Base-by-base conservation (phyloP, 2,329 filamentous ascomycete species). In the Fusarium penzigii region DNA sequence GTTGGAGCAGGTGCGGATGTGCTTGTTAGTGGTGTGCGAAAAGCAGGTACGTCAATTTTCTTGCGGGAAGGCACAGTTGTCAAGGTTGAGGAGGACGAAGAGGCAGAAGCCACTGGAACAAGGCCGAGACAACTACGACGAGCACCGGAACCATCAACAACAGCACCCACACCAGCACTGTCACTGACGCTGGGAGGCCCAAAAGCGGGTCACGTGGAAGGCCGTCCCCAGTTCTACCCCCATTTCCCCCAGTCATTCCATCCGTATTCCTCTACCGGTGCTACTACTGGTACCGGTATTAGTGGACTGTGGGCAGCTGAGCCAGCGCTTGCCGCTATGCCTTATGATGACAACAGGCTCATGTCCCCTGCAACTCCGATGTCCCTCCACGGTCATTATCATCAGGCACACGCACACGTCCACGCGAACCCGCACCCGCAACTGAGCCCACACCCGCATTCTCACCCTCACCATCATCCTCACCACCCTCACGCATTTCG, bases 291-390 rank as follows among this genome's bases (percentile, higher is more conserved):
- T 25, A 25, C 20, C 20, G 20, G 20, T 5, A 25, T 25, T 36
- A 36, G 32, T 36, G 32, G 10, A 11, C 9, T 36, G 32, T 36
- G 32, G 32, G 32, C 32, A 14, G 32, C 10, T 36, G 32, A 36
- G 10, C 13, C 32, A 36, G 32, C 32, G 13, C 32, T 36, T 36
- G 32, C 32, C 32, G 32, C 32, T 36, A 36, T 36, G 32, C 32
- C 32, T 52, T 60, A 60, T 48, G 44, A 44, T 48, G 49, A 41
- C 5, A 45, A 48, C 42, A 55, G 59, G 45, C 58, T 61, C 58
- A 46, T 52, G 49, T 36, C 32, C 32, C 10, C 32, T 36, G 13
- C 9, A 36, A 36, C 32, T 36, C 13, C 32, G 13, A 36, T 36
- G 10, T 14, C 32, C 13, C 10, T 36, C 5, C 32, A 36, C 5